Evolutionary conservation across 2,329 filamentous ascomycete genomes (phyloP).

Genomic region (Diaporthe caulivora): DNA sequence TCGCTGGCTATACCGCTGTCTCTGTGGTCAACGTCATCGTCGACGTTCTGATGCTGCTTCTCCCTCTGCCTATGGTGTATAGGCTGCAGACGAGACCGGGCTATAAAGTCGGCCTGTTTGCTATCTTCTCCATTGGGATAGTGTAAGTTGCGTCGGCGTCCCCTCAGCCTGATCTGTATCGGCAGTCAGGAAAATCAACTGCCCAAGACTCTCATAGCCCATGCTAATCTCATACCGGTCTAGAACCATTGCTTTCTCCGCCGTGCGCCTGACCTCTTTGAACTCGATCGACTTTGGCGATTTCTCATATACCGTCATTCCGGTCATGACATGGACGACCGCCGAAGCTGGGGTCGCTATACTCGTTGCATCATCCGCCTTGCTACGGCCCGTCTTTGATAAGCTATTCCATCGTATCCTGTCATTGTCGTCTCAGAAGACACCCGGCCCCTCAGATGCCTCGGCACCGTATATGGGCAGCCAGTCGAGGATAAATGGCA

Average conservation of each 20-base stretch:
- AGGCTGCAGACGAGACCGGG: constrained; percentile 49
- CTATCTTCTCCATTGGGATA: constrained; percentile 48
- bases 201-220: not conserved
- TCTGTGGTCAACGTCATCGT: constrained; percentile 55
- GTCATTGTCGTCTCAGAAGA: constrained; percentile 31
- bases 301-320: constrained; percentile 43
- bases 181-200: not conserved
- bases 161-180: not conserved
- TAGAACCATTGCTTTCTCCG: constrained; percentile 49
- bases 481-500: constrained; percentile 25
- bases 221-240: not conserved
- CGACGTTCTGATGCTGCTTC: constrained; percentile 52
- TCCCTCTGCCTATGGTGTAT: constrained; percentile 54
- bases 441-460: not conserved
- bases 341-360: constrained; percentile 45
- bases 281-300: constrained; percentile 43
- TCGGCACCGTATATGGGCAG: constrained; percentile 2
- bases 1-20: constrained; percentile 53
- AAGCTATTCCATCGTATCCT: constrained; percentile 42
- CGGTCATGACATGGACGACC: constrained; percentile 44
- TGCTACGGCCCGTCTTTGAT: constrained; percentile 45
- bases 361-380: constrained; percentile 44
- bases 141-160: constrained; percentile 40
- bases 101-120: constrained; percentile 47
- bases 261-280: constrained; percentile 43